Evolutionary conservation across 805 yeast genomes (phyloP).

Genomic region (Candida pini): DNA sequence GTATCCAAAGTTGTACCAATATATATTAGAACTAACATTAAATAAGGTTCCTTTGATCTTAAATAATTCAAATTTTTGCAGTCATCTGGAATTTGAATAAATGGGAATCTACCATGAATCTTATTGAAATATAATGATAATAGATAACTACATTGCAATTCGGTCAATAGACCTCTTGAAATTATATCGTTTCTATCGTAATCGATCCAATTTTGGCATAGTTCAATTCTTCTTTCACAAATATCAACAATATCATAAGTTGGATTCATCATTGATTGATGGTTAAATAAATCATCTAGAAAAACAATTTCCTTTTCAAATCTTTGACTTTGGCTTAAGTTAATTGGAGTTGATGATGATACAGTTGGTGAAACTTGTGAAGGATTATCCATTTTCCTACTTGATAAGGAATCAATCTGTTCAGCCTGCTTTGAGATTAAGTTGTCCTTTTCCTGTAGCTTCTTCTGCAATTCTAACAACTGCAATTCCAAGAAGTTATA

Average conservation of each 20-base stretch:
- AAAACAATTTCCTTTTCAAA: slow-evolving; percentile 36
- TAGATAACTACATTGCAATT: slow-evolving; percentile 54
- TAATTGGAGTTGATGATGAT: slow-evolving; percentile 1
- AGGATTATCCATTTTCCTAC: neutral
- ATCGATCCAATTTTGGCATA: slow-evolving; percentile 23
- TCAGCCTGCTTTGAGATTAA: slow-evolving; percentile 9
- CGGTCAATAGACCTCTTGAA: slow-evolving; percentile 48
- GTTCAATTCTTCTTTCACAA: slow-evolving; percentile 36
- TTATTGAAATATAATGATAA: slow-evolving; percentile 42
- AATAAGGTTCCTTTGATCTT: slow-evolving; percentile 47
- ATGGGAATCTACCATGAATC: slow-evolving; percentile 47
- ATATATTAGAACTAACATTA: slow-evolving; percentile 63
- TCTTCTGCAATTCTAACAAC: slow-evolving; percentile 14
- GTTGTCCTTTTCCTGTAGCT: slow-evolving; percentile 5
- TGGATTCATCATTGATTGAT: slow-evolving; percentile 35
- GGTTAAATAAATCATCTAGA: slow-evolving; percentile 29
- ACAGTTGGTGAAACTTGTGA: neutral
- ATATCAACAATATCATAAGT: slow-evolving; percentile 41
- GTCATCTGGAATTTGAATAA: slow-evolving; percentile 46
- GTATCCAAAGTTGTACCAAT: slow-evolving; percentile 43
- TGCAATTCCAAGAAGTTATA: slow-evolving; percentile 27
- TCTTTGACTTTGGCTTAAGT: slow-evolving; percentile 25
- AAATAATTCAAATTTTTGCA: slow-evolving; percentile 42
- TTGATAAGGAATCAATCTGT: slow-evolving; percentile 3
- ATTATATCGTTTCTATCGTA: slow-evolving; percentile 43